Base-by-base conservation (phyloP, 768 basidiomycete species). In the Terana coerulea region DNA sequence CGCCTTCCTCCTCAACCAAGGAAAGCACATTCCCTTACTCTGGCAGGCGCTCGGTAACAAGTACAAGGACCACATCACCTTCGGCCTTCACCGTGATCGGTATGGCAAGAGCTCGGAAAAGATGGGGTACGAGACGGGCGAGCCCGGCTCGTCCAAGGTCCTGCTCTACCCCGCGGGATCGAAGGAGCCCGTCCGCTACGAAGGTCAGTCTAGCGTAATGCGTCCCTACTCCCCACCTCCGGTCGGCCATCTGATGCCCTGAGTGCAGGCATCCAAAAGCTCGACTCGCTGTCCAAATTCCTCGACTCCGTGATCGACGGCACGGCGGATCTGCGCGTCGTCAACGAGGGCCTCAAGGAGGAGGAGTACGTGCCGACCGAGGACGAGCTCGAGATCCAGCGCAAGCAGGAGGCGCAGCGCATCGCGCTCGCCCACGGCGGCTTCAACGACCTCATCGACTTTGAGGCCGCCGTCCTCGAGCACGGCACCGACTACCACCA, bases 1-100 rank as follows among this genome's bases (percentile, higher is more conserved):
- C 15, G 81, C 82, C 3, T 72, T 93, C 7, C 76, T 90, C 12
- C 67, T 88, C 50, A 88, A 86, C 61, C 84, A 90, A 64, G 84
- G 85, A 53, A 86, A 83, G 59, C 82, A 80, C 60, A 80, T 81
- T 39, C 91, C 91, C 1, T 68, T 92, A 10, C 72, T 92, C 34
- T 93, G 90, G 91, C 80, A 85, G 58, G 83, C 87, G 19, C 76
- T 93, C 24, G 80, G 77, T 21, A 88, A 89, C 63, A 86, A 82
- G 57, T 91, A 83, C 69, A 63, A 74, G 51, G 80, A 79, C 37
- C 69, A 80, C 55, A 71, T 92, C 9, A 74, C 71, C 24, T 81
- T 91, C 56, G 85, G 75, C 1, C 73, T 76, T 25, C 79, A 84
- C 60, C 79, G 78, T 30, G 88, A 90, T 68, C 76, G 80, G 22